phyloP scores from a whole-genome alignment of 805 yeast genomes.

The Saccharomycopsis schoenii region DNA sequence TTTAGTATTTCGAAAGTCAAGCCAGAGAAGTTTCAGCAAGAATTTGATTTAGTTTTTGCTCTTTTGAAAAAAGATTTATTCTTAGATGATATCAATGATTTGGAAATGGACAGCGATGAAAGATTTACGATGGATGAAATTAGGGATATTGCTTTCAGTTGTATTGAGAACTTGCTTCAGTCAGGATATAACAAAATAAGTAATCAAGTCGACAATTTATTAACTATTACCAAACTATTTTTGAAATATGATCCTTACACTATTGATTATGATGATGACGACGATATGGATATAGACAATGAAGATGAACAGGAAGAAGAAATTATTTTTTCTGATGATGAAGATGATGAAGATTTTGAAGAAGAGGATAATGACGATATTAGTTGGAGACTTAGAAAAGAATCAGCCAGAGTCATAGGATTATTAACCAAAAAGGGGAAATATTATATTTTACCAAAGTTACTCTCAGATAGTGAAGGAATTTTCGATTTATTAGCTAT shows the following conservation, averaged over 20 bases:
- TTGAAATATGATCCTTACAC: conserved; percentile 15
- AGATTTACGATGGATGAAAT: conserved; percentile 11
- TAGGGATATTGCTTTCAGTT: conserved; percentile 11
- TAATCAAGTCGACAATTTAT: neutral
- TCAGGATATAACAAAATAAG: neutral
- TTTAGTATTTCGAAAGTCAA: conserved; percentile 3
- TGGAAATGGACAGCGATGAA: conserved; percentile 7
- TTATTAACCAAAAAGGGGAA: neutral
- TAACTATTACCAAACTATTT: conserved; percentile 2
- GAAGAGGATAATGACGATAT: conserved; percentile 13
- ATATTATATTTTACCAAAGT: neutral
- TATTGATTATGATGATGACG: conserved; percentile 2
- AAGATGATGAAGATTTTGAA: conserved; percentile 6
- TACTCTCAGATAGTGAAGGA: neutral
- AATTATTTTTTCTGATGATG: conserved; percentile 10
- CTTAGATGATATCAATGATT: conserved; percentile 5
- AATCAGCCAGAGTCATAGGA: conserved; percentile 10
- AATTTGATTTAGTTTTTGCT: conserved; percentile 5
- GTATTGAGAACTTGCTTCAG: conserved; percentile 7
- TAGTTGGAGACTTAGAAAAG: conserved; percentile 15
- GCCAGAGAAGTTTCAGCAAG: neutral
- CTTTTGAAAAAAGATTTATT: conserved; percentile 7
- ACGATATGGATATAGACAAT: conserved; percentile 7
- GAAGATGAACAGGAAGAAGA: conserved; percentile 9
- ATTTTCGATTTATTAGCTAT: conserved; percentile 4